Percentiles rank a stretch among this genome's conserved stretches.
Conservation (phyloP, 2,329 filamentous ascomycete species). For the Colletotrichum magnum region DNA sequence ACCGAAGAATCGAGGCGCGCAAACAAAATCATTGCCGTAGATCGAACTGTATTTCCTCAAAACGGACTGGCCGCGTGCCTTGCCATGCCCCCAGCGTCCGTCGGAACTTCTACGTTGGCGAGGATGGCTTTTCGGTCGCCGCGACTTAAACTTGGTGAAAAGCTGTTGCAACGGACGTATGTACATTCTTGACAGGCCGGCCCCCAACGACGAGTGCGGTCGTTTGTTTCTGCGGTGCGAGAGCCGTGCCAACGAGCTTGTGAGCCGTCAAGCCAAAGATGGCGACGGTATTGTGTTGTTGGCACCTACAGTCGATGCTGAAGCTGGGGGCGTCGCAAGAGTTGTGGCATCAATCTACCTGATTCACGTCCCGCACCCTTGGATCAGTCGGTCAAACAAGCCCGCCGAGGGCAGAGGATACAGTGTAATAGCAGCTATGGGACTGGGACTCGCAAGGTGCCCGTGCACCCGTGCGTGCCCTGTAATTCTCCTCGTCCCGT, state of each 20-base stretch:
- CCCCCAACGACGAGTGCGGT: neutral
- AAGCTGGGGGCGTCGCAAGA: conserved; percentile 17
- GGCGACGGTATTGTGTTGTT: neutral
- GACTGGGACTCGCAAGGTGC: conserved; percentile 18
- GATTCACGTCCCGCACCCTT: conserved; percentile 7
- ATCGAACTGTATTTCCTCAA: conserved; percentile 10
- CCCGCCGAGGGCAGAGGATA: neutral
- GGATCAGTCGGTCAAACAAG: neutral
- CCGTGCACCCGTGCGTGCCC: conserved; percentile 30
- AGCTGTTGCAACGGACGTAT: neutral
- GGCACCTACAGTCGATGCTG: neutral
- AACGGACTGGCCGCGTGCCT: conserved; percentile 3
- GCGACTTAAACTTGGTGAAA: conserved; percentile 1
- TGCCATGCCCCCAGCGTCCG: conserved; percentile 17
- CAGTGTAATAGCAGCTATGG: neutral
- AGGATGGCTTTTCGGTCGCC: conserved; percentile 11
- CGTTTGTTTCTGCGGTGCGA: neutral
- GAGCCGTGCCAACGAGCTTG: neutral
- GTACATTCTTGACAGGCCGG: neutral
- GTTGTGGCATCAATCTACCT: conserved; percentile 7
- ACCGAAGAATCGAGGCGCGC: conserved; percentile 6
- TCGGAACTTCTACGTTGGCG: conserved; percentile 10
- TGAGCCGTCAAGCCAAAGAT: neutral
- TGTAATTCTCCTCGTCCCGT: conserved; percentile 26
- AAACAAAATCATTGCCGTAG: conserved; percentile 4